phyloP scores from a whole-genome alignment of 805 yeast genomes.

The Millerozyma acaciae region DNA sequence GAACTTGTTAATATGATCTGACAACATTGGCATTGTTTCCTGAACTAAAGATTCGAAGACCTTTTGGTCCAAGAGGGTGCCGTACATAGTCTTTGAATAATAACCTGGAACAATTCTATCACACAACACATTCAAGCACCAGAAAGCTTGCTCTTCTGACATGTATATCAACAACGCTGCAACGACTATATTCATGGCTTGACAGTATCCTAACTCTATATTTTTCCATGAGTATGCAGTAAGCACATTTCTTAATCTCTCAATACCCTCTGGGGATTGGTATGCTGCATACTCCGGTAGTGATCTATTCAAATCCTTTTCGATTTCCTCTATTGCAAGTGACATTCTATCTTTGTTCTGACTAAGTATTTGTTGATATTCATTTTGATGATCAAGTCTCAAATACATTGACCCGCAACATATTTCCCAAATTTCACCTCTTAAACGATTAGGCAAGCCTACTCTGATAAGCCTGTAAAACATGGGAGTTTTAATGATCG shows the following conservation, averaged over 20 bases:
- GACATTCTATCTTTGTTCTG: conserved; percentile 64
- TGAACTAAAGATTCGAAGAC: conserved; percentile 90
- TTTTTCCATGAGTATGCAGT: conserved; percentile 96
- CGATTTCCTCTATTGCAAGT: conserved; percentile 91
- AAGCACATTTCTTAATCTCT: conserved; percentile 77
- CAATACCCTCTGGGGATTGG: conserved; percentile 82
- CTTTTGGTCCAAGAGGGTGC: conserved; percentile 87
- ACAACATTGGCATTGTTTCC: conserved; percentile 81
- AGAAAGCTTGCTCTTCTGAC: conserved; percentile 97
- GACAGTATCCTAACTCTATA: conserved; percentile 97
- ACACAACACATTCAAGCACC: conserved; percentile 81
- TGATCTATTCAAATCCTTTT: conserved; percentile 90
- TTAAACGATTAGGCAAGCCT: conserved; percentile 87
- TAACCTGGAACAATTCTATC: conserved; percentile 90
- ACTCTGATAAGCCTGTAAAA: conserved; percentile 83
- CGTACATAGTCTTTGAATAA: conserved; percentile 96
- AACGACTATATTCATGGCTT: conserved; percentile 93
- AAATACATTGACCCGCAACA: conserved; percentile 80
- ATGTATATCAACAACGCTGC: conserved; percentile 77
- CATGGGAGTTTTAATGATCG: conserved; percentile 67
- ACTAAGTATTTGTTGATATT: conserved; percentile 54
- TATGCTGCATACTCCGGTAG: conserved; percentile 95
- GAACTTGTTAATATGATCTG: conserved; percentile 71
- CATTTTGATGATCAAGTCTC: conserved; percentile 58
- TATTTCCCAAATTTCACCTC: conserved; percentile 97